These are phyloP conservation scores for Myxozyma sirexii DNA, from an alignment of 805 yeast genomes.

Conservation along the genomic window DNA sequence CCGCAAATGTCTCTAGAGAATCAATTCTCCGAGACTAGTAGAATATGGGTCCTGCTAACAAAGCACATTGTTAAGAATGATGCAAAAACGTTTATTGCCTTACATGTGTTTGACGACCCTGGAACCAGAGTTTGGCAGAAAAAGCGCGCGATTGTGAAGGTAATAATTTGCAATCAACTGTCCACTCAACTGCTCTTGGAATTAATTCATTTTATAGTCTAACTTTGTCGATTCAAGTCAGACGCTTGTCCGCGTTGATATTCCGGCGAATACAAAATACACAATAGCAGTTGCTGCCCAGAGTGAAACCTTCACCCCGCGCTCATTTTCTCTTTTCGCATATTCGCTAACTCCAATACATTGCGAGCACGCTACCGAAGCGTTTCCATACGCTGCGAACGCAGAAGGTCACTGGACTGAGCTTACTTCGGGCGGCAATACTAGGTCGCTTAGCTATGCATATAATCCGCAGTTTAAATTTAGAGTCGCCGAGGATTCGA, in stretches of 20 bases:
- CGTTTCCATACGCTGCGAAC: not conserved
- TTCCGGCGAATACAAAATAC: conserved; percentile 19
- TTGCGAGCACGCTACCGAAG: conserved; percentile 1
- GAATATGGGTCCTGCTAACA: conserved; percentile 25
- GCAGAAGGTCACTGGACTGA: conserved; percentile 29
- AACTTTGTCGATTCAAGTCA: conserved; percentile 27
- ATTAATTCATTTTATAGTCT: not conserved
- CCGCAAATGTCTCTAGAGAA: conserved; percentile 28
- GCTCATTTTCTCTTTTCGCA: conserved; percentile 20
- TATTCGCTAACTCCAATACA: conserved; percentile 22
- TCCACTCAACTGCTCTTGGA: not conserved
- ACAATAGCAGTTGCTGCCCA: conserved; percentile 19
- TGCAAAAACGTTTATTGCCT: conserved; percentile 14
- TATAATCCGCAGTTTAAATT: conserved; percentile 30
- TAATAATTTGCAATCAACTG: not conserved
- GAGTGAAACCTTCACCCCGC: not conserved
- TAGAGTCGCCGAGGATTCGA: conserved; percentile 6
- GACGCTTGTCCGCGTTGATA: conserved; percentile 11
- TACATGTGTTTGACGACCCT: conserved; percentile 15
- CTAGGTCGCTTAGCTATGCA: conserved; percentile 11
- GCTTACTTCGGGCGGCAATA: conserved; percentile 31
- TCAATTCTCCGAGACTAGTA: not conserved
- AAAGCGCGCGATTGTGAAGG: conserved; percentile 7
- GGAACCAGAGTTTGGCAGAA: conserved; percentile 18
- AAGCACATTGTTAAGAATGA: conserved; percentile 16